phyloP scores from a whole-genome alignment of 495 filamentous ascomycete species.

The Neurospora hispaniola region DNA sequence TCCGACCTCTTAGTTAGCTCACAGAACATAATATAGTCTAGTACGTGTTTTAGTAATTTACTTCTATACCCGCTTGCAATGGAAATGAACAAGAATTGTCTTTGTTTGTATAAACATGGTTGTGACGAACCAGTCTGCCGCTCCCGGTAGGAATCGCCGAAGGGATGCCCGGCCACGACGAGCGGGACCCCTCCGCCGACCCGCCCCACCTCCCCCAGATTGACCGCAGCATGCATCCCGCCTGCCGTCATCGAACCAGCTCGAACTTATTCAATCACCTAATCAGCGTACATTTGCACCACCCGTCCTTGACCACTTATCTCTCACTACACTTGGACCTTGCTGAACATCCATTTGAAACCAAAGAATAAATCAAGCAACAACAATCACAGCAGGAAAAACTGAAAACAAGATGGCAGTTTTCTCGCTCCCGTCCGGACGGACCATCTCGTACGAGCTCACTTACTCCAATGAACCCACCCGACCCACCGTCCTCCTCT shows the following conservation, averaged over 20 bases:
- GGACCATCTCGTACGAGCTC: constrained; percentile 8
- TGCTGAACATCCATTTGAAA: background rate
- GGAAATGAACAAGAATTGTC: no score
- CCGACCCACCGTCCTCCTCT: constrained; percentile 15
- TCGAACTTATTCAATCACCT: background rate
- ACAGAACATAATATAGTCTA: no score
- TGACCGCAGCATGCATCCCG: background rate
- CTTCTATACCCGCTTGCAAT: no score
- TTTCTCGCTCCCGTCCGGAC: constrained; percentile 9
- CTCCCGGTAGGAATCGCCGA: background rate
- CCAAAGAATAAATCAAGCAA: background rate
- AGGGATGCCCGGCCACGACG: background rate
- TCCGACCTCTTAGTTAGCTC: no score
- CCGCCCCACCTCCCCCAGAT: background rate
- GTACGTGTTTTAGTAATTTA: no score
- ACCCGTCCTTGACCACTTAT: background rate
- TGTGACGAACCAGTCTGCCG: no score
- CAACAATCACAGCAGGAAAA: background rate
- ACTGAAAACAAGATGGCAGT: background rate
- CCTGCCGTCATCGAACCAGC: background rate
- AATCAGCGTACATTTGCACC: background rate
- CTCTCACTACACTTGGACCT: background rate
- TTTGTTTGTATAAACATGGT: no score
- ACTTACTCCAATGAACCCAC: constrained; percentile 2
- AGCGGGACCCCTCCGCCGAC: background rate